A percentile compares a stretch with the other conserved stretches of the same genome.
phyloP scores from a whole-genome alignment of 2,329 filamentous ascomycete species.

The Monilinia vaccinii-corymbosi region DNA sequence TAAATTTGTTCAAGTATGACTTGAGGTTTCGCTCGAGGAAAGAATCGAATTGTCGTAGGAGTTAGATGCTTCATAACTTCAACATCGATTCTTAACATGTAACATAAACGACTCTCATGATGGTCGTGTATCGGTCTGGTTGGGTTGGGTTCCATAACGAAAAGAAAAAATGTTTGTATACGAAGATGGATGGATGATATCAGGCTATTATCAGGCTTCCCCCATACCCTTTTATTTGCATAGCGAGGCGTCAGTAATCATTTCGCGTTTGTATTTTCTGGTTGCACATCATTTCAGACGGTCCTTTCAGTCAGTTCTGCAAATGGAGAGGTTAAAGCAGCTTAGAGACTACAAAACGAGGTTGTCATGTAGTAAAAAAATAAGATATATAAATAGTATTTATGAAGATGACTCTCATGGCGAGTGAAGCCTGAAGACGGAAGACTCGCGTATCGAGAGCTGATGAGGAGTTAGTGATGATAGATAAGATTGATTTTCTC shows the following conservation, averaged over 20 bases:
- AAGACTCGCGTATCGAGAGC: not conserved
- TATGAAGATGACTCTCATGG: not conserved
- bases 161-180: conserved; percentile 13
- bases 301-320: not conserved
- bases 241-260: conserved; percentile 22
- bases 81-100: not conserved
- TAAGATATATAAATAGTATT: not conserved
- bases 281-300: not conserved
- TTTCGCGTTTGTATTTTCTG: conserved; percentile 6
- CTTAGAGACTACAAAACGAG: not conserved
- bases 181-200: conserved; percentile 13
- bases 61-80: conserved; percentile 1
- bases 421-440: not conserved
- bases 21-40: not conserved
- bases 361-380: not conserved
- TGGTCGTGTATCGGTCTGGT: not conserved
- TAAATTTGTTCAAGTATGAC: conserved; percentile 27
- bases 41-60: conserved; percentile 2
- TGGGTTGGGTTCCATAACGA: conserved; percentile 6
- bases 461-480: not conserved
- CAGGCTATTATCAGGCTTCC: conserved; percentile 13
- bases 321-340: not conserved
- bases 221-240: conserved; percentile 18
- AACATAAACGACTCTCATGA: conserved; percentile 2
- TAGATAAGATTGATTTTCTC: not conserved